Evolutionary conservation across 2,329 filamentous ascomycete species (phyloP).

Genomic region (Fonsecaea pedrosoi): DNA sequence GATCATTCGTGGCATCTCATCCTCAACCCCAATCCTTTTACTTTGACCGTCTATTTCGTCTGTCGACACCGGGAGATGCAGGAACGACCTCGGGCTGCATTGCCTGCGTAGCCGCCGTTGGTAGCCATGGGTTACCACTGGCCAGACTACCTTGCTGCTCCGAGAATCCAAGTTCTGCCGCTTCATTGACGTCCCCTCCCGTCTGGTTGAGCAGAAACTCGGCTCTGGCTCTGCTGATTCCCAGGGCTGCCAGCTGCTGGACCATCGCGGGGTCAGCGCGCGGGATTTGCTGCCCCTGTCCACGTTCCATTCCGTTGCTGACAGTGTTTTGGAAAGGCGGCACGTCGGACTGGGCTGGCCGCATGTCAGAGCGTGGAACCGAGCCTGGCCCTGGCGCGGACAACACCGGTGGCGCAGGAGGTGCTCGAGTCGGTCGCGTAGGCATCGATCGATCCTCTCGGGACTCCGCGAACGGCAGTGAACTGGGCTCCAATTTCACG

Average conservation of each 20-base stretch:
- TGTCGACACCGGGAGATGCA: neutral
- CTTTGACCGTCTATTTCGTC: neutral
- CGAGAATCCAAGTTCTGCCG: constrained; percentile 8
- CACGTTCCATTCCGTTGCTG: no score
- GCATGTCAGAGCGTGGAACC: neutral
- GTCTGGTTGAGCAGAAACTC: constrained; percentile 15
- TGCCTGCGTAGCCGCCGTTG: neutral
- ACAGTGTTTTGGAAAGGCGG: no score
- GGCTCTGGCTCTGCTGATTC: constrained; percentile 2
- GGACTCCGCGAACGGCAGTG: constrained; percentile 2
- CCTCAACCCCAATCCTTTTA: neutral
- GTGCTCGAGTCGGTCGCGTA: constrained; percentile 7
- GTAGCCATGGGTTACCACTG: neutral
- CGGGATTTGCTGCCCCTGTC: neutral
- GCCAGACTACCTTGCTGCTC: constrained; percentile 1
- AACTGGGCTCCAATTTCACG: neutral
- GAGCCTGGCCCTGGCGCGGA: constrained; percentile 2
- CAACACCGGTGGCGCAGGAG: constrained; percentile 13
- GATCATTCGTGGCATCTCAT: neutral
- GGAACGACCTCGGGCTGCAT: neutral
- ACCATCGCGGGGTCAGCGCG: constrained; percentile 6
- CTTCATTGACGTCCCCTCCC: constrained; percentile 17
- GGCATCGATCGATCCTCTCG: constrained; percentile 6
- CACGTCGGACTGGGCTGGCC: neutral
- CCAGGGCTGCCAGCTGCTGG: constrained; percentile 13